phyloP scores from a whole-genome alignment of 129 eudicot genomes.

The Pseudognaphalium luteoalbum region DNA sequence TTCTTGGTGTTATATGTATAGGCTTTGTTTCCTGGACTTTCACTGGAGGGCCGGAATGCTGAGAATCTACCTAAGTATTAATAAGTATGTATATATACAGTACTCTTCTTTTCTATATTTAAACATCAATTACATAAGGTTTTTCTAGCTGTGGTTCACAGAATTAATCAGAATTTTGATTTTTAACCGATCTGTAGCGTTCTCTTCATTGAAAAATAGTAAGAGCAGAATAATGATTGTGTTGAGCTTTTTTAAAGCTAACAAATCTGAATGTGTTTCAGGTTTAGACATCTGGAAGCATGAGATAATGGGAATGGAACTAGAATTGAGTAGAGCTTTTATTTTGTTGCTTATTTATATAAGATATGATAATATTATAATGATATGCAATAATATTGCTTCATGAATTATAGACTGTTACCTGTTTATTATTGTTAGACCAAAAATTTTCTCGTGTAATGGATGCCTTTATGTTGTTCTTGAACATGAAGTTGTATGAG shows the following conservation, averaged over 20 bases:
- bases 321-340: background rate
- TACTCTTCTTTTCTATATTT: background rate
- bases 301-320: background rate
- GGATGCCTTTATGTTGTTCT: background rate
- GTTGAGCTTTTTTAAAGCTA: background rate
- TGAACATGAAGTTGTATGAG: background rate
- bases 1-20: constrained; percentile 4
- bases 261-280: background rate
- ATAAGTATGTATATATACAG: background rate
- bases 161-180: background rate
- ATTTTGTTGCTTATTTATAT: no score
- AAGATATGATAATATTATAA: no score
- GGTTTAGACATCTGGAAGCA: background rate
- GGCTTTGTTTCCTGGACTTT: constrained; percentile 19
- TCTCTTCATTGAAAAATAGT: background rate
- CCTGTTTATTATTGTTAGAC: background rate
- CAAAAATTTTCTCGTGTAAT: background rate
- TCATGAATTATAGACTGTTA: background rate
- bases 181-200: background rate
- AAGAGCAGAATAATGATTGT: background rate
- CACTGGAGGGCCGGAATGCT: constrained; percentile 23
- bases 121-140: background rate
- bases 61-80: constrained; percentile 27
- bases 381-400: no score
- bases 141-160: background rate